These are phyloP conservation scores for Geoglossum cookeanum DNA, from an alignment of 2,329 filamentous ascomycete species.

Conservation along the genomic window DNA sequence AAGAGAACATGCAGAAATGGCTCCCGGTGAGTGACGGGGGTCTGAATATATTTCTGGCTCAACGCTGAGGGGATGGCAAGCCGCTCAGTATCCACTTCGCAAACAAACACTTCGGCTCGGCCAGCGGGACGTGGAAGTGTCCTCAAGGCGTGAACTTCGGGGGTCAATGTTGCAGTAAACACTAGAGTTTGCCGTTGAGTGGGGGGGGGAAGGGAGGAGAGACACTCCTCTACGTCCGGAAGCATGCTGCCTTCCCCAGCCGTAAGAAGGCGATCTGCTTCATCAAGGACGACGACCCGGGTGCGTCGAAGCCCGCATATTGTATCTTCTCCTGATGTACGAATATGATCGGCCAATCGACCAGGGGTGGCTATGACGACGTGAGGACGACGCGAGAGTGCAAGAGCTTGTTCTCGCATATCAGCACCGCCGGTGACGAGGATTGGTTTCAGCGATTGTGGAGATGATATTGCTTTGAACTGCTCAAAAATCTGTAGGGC, in stretches of 20 bases:
- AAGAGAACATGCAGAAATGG: constrained; percentile 86
- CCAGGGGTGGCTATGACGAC: constrained; percentile 90
- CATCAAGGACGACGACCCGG: constrained; percentile 78
- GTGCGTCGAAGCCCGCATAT: constrained; percentile 62
- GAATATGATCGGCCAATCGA: constrained; percentile 81
- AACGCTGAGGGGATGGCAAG: constrained; percentile 67
- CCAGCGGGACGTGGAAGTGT: constrained; percentile 49
- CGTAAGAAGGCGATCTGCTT: constrained; percentile 75
- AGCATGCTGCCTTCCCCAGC: constrained; percentile 69
- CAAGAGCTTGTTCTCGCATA: constrained; percentile 79
- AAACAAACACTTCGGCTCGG: constrained; percentile 67
- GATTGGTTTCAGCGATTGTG: constrained; percentile 69
- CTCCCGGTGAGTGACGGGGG: constrained; percentile 82
- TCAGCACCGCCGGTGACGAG: constrained; percentile 87
- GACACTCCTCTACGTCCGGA: constrained; percentile 78
- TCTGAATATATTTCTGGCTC: constrained; percentile 67
- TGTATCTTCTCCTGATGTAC: constrained; percentile 79
- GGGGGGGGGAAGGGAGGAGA: constrained; percentile 61
- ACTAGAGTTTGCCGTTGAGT: constrained; percentile 74
- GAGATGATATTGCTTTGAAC: constrained; percentile 77
- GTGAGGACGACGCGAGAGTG: constrained; percentile 64
- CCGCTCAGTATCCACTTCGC: constrained; percentile 57
- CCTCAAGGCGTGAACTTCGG: constrained; percentile 76
- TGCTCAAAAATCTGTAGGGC: constrained; percentile 95
- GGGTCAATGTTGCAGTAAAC: constrained; percentile 89